Evolutionary conservation across 352 stramenopile genomes (phyloP).

Genomic region (Phytophthora capsici): DNA sequence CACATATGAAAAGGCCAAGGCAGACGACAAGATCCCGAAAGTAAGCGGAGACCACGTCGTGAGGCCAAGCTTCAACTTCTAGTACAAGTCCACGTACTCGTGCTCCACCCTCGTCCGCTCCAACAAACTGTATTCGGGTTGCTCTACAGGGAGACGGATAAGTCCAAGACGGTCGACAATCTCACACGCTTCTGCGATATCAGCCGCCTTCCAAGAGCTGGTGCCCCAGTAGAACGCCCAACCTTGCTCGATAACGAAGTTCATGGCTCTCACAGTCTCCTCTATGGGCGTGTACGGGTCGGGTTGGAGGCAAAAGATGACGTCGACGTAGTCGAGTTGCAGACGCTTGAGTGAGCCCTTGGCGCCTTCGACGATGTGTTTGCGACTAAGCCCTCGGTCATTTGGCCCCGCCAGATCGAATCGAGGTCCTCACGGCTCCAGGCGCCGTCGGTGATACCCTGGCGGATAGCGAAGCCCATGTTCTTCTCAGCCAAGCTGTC

Average conservation of each 20-base stretch:
- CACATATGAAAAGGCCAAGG: too few species aligned
- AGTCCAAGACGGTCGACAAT: constrained; percentile 39
- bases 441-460: constrained; percentile 29
- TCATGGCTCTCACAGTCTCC: too few species aligned
- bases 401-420: constrained; percentile 26
- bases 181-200: constrained; percentile 58
- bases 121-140: constrained; percentile 66
- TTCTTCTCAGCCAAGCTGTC: constrained; percentile 5
- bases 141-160: constrained; percentile 44
- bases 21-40: too few species aligned
- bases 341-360: constrained; percentile 52
- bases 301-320: constrained; percentile 20
- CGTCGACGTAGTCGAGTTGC: constrained; percentile 14
- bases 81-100: too few species aligned
- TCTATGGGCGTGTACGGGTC: too few species aligned
- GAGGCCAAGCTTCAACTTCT: too few species aligned
- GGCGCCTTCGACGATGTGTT: constrained; percentile 57
- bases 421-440: constrained; percentile 31
- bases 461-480: constrained; percentile 38
- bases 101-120: too few species aligned
- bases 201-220: constrained; percentile 50
- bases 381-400: constrained; percentile 37
- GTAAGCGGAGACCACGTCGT: too few species aligned
- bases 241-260: too few species aligned
- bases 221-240: constrained; percentile 53